These are phyloP conservation scores for Niveomyces coronatus DNA, from an alignment of 2,329 filamentous ascomycete genomes.

Conservation along the genomic window DNA sequence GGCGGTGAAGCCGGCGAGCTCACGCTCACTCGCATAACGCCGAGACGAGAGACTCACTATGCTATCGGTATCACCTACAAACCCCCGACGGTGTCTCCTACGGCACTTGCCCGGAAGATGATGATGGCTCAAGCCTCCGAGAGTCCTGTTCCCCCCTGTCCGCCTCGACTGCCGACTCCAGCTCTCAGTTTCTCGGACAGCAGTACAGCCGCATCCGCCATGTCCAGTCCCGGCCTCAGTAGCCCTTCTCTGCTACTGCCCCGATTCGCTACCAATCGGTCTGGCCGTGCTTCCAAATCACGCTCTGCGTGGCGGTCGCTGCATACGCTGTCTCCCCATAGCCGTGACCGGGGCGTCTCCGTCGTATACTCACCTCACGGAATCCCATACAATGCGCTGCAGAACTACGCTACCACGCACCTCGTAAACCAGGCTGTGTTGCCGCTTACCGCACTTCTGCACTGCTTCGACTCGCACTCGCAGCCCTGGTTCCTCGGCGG, in stretches of 20 bases:
- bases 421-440: slow-evolving; percentile 46
- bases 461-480: slow-evolving; percentile 49
- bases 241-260: slow-evolving; percentile 13
- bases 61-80: slow-evolving; percentile 65
- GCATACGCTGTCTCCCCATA: slow-evolving; percentile 23
- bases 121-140: slow-evolving; percentile 9
- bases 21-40: slow-evolving; percentile 57
- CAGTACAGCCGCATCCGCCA: slow-evolving; percentile 9
- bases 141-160: neutral
- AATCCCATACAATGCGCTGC: slow-evolving; percentile 41
- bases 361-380: slow-evolving; percentile 58
- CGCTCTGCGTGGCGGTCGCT: slow-evolving; percentile 26
- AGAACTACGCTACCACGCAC: slow-evolving; percentile 45
- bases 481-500: slow-evolving; percentile 49
- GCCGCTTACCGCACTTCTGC: slow-evolving; percentile 53
- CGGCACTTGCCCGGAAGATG: slow-evolving; percentile 12
- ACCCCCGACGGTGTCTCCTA: slow-evolving; percentile 33
- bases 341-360: slow-evolving; percentile 39
- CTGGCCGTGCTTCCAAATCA: slow-evolving; percentile 19
- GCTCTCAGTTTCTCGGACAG: slow-evolving; percentile 1
- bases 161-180: slow-evolving; percentile 2
- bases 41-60: slow-evolving; percentile 48
- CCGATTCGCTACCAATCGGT: slow-evolving; percentile 14
- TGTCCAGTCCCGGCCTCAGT: slow-evolving; percentile 2
- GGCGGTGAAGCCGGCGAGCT: slow-evolving; percentile 52